Conservation (phyloP, 2,329 filamentous ascomycete species). For the Cytospora piceae region DNA sequence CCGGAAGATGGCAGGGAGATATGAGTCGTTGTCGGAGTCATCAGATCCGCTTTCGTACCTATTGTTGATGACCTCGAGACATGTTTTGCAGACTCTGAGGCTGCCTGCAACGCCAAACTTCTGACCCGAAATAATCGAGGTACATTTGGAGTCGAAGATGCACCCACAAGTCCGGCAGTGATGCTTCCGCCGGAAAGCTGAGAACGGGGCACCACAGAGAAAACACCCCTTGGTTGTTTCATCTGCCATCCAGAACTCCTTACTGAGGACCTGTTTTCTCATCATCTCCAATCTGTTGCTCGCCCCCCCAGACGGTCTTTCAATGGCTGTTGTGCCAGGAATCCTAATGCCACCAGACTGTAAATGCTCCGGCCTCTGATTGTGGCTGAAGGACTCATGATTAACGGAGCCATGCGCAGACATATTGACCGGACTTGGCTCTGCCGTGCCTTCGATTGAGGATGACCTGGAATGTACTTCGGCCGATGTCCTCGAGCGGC, state of each 20-base stretch:
- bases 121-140: conserved; percentile 83
- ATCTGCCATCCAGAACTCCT: conserved; percentile 99
- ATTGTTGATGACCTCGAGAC: conserved; percentile 86
- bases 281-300: conserved; percentile 70
- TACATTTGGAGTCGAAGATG: conserved; percentile 97
- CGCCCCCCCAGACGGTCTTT: conserved; percentile 61
- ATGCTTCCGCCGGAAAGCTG: conserved; percentile 92
- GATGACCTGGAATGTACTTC: conserved; percentile 58
- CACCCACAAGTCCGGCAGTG: conserved; percentile 97
- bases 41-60: conserved; percentile 87
- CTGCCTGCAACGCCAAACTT: conserved; percentile 85
- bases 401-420: conserved; percentile 62
- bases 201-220: conserved; percentile 85
- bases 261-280: conserved; percentile 84
- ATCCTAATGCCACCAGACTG: conserved; percentile 54
- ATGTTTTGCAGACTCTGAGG: conserved; percentile 89
- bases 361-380: conserved; percentile 49
- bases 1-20: conserved; percentile 66
- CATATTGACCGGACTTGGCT: conserved; percentile 60
- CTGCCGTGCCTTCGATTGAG: conserved; percentile 60
- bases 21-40: conserved; percentile 78
- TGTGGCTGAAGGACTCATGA: conserved; percentile 59
- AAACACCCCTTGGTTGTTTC: conserved; percentile 98
- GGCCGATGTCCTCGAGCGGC: conserved; percentile 48
- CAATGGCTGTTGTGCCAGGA: conserved; percentile 59